Evolutionary conservation across 2,329 filamentous ascomycete species (phyloP).

Genomic region (Clarireedia homoeocarpa): DNA sequence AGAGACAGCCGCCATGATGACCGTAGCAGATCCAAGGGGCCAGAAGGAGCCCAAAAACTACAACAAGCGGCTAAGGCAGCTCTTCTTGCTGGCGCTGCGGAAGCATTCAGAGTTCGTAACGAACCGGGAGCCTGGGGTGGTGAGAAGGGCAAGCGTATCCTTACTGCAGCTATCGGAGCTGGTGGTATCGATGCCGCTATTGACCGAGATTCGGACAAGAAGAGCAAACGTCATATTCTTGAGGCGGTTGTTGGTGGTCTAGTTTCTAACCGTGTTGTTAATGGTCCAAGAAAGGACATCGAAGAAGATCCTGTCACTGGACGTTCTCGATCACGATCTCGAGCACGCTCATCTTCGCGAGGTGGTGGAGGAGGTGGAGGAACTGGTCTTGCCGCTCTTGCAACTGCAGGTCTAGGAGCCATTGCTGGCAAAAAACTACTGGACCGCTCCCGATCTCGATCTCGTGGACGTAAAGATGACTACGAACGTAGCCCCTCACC

Average conservation of each 20-base stretch:
- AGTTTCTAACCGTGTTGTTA: slow-evolving; percentile 75
- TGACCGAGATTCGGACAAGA: slow-evolving; percentile 56
- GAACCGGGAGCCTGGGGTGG: slow-evolving; percentile 85
- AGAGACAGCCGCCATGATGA: slow-evolving; percentile 20
- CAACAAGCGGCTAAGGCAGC: slow-evolving; percentile 89
- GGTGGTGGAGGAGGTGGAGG: slow-evolving; percentile 37
- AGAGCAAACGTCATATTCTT: slow-evolving; percentile 75
- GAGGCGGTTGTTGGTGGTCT: slow-evolving; percentile 87
- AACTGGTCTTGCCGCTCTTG: slow-evolving; percentile 52
- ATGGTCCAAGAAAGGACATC: slow-evolving; percentile 64
- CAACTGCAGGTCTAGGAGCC: slow-evolving; percentile 54
- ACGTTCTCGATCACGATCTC: slow-evolving; percentile 63
- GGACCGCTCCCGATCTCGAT: slow-evolving; percentile 44
- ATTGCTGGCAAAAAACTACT: slow-evolving; percentile 54
- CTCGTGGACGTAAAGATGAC: slow-evolving; percentile 23
- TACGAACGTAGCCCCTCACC: slow-evolving; percentile 26
- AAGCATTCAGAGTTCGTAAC: slow-evolving; percentile 85
- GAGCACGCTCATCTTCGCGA: slow-evolving; percentile 48
- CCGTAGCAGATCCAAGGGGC: slow-evolving; percentile 38
- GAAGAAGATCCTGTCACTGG: slow-evolving; percentile 37
- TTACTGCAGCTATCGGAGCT: slow-evolving; percentile 80
- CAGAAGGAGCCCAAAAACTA: slow-evolving; percentile 50
- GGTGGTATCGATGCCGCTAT: slow-evolving; percentile 76
- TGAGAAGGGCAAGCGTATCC: slow-evolving; percentile 82
- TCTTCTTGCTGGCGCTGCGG: slow-evolving; percentile 79